Percentiles rank a stretch among this genome's conserved stretches.
These are phyloP conservation scores for Rhodotorula sphaerocarpa DNA, from an alignment of 768 basidiomycete genomes.

Conservation along the genomic window DNA sequence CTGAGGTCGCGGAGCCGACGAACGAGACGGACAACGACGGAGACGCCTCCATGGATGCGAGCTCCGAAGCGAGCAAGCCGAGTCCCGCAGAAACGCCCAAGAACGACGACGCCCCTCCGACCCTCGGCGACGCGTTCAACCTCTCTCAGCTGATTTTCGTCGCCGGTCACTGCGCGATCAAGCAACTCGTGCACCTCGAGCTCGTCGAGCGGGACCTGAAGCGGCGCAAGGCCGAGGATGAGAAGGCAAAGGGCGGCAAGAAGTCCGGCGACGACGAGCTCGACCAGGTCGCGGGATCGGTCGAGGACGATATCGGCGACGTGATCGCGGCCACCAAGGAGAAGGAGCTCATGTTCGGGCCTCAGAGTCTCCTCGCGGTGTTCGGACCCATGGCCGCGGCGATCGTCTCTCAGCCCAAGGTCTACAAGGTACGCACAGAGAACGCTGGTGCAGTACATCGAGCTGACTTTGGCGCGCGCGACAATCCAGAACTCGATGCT, in stretches of 20 bases:
- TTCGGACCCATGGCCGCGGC: slow-evolving; percentile 86
- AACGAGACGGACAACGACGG: slow-evolving; percentile 8
- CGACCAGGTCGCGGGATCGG: slow-evolving; percentile 93
- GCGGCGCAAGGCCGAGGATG: slow-evolving; percentile 82
- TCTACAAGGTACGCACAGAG: slow-evolving; percentile 83
- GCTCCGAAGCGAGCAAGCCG: not conserved
- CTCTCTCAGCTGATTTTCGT: slow-evolving; percentile 89
- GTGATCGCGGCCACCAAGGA: slow-evolving; percentile 75
- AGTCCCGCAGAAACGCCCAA: not conserved
- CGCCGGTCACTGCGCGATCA: slow-evolving; percentile 93
- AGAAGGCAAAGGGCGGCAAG: slow-evolving; percentile 54
- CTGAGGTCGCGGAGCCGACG: not conserved
- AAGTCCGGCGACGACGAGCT: slow-evolving; percentile 69
- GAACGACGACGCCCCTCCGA: slow-evolving; percentile 24
- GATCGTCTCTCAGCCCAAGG: slow-evolving; percentile 80
- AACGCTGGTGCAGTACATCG: slow-evolving; percentile 65
- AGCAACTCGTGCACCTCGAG: slow-evolving; percentile 93
- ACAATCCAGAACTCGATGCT: slow-evolving; percentile 83
- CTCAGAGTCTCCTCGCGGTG: slow-evolving; percentile 66
- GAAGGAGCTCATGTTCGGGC: slow-evolving; percentile 74
- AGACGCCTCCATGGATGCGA: slow-evolving; percentile 21
- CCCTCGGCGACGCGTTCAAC: slow-evolving; percentile 58
- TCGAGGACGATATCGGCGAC: slow-evolving; percentile 97
- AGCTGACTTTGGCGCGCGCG: too few relatives aligned
- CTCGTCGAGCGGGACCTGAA: slow-evolving; percentile 94